Conservation (phyloP, 768 basidiomycete genomes). For the Leccinellum albellum region DNA sequence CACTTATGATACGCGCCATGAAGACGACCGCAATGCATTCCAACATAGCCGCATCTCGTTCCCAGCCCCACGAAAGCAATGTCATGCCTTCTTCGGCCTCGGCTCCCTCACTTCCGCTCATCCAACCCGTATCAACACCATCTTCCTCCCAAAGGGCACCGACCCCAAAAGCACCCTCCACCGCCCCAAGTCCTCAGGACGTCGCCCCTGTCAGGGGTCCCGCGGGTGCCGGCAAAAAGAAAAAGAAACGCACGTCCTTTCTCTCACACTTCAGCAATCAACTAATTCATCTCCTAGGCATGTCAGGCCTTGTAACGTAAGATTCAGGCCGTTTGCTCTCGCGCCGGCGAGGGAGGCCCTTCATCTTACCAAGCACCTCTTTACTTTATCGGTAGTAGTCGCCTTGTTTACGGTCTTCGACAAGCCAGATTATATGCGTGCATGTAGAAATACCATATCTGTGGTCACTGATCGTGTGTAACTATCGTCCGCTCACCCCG, state of each 20-base stretch:
- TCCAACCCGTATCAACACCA: conserved; percentile 31
- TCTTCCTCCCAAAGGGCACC: conserved; percentile 28
- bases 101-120: conserved; percentile 21
- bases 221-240: conserved; percentile 61
- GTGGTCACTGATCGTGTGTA: not conserved
- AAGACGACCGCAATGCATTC: conserved; percentile 72
- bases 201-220: conserved; percentile 40
- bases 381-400: not conserved
- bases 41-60: conserved; percentile 45
- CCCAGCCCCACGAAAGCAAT: conserved; percentile 30
- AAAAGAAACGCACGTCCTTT: conserved; percentile 61
- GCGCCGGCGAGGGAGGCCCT: not conserved
- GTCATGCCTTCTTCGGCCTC: conserved; percentile 21
- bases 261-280: not conserved
- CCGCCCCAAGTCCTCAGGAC: conserved; percentile 44
- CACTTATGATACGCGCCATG: conserved; percentile 75
- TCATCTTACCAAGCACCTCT: not conserved
- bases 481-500: conserved; percentile 52
- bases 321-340: not conserved
- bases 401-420: not conserved
- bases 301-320: conserved; percentile 23
- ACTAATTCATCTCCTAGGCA: conserved; percentile 18
- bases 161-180: conserved; percentile 32
- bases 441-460: not conserved
- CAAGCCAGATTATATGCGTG: not conserved